Conservation (phyloP, 805 yeast genomes). For the Wilhelminamyces savonicus region DNA sequence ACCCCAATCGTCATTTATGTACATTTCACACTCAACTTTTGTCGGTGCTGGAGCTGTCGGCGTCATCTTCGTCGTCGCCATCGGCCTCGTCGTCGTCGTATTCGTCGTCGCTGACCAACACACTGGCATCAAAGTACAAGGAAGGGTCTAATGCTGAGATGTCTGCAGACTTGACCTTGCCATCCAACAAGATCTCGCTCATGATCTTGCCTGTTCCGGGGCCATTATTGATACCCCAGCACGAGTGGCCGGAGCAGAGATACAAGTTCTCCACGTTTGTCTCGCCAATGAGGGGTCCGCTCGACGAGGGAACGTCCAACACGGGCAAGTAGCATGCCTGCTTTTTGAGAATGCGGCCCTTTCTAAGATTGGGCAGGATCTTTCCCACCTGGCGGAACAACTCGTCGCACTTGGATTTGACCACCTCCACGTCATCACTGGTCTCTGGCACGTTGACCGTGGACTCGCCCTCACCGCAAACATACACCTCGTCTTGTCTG, state of each 20-base stretch:
- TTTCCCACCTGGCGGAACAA: constrained; percentile 75
- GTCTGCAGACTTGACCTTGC: constrained; percentile 71
- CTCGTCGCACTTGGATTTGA: constrained; percentile 81
- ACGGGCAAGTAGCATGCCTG: constrained; percentile 97
- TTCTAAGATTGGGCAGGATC: constrained; percentile 59
- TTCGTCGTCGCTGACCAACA: constrained; percentile 26
- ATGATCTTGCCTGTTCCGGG: constrained; percentile 94
- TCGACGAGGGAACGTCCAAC: constrained; percentile 81
- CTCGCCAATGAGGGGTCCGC: constrained; percentile 93
- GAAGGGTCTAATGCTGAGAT: constrained; percentile 81
- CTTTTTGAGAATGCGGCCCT: constrained; percentile 70
- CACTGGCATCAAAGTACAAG: constrained; percentile 73
- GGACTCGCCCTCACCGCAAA: constrained; percentile 96
- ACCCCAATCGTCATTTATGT: too few species aligned
- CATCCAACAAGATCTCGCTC: constrained; percentile 83
- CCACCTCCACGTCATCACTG: constrained; percentile 88
- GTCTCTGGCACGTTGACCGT: constrained; percentile 88
- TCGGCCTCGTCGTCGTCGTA: too few species aligned
- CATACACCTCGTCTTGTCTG: constrained; percentile 90
- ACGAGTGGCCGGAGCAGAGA: constrained; percentile 90
- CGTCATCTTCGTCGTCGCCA: too few species aligned
- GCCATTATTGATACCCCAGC: constrained; percentile 98
- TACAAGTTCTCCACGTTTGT: constrained; percentile 77
- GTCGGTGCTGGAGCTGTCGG: too few species aligned
- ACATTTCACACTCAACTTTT: too few species aligned